Evolutionary conservation across 306 rosid species (phyloP), one percentile per base, ranked within the genome.

Genomic region (Begonia peltatifolia): DNA sequence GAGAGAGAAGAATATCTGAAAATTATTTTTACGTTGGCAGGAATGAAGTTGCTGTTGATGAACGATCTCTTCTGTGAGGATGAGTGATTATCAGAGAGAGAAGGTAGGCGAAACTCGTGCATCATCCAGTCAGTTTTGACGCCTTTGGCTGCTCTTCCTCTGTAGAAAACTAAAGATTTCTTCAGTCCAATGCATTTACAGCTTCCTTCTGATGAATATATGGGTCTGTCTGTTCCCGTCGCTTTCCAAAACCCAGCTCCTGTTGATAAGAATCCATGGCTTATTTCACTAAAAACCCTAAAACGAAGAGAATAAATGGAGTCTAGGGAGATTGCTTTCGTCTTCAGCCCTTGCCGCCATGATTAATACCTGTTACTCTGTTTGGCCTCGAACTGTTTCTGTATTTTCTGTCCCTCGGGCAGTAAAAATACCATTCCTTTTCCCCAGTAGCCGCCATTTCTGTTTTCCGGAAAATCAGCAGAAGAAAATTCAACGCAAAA

Each of bases 201-300:
- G 38, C 77, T 63, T 42, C 80, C 93, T 57, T 81, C 87, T 16
- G 87, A 73, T 38, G 94, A 74, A 69, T 84, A 84, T 5, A 88
- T 84, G 4, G 94, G 88, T 10, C 93, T 69, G 53, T 88, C 96
- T 2, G 96, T 88, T 3, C 96, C 96, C 2, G 96, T 88, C 14
- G 96, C 94, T 63, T 88, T 88, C 96, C 96, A 88, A 60, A 88
- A 88, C 51, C 96, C 96, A 18, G 93, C 94, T 63, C 77, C 76
- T 12, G 96, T 87, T 2, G 81, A 94, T 63, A 94, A 63, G 63
- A 84, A 84, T 0, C 38, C 38, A 30, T 30, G 0, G 5, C 6
- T 30, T 30, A 5, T 1, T 30, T 30, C 38, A 30, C 23, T 30
- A 30, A 30, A 30, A 30, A 30, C 38, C 38, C 38, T 30, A 30